Conservation (phyloP, 257 asterid genomes). For the Mitragyna speciosa region DNA sequence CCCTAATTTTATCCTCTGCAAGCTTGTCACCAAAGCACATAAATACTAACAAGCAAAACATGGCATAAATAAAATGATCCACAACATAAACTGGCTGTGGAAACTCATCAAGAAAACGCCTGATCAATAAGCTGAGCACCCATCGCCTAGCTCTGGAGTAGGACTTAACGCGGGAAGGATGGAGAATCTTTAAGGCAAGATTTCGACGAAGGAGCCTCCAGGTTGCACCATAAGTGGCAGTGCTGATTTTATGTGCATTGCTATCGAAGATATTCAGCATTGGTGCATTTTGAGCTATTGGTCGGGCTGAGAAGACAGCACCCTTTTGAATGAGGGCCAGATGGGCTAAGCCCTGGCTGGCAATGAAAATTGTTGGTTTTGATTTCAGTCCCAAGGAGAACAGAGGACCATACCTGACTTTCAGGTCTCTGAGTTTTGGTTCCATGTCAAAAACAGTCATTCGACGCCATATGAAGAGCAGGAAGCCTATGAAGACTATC, state of each 20-base stretch:
- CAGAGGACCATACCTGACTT: constrained; percentile 40
- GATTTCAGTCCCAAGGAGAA: constrained; percentile 34
- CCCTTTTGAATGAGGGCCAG: constrained; percentile 46
- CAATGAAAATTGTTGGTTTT: constrained; percentile 3
- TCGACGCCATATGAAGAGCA: constrained; percentile 11
- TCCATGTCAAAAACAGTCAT: constrained; percentile 39
- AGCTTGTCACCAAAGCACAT: constrained; percentile 28
- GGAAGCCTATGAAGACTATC: constrained; percentile 34
- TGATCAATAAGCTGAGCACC: constrained; percentile 18
- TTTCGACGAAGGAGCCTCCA: constrained; percentile 37
- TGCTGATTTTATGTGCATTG: constrained; percentile 10
- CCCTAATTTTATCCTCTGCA: constrained; percentile 5
- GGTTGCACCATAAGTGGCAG: constrained; percentile 19
- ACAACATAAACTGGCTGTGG: constrained; percentile 4
- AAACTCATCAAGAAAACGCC: constrained; percentile 2
- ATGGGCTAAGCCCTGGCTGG: constrained; percentile 41
- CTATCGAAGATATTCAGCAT: constrained; percentile 4
- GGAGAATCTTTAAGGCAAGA: constrained; percentile 17
- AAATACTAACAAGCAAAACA: constrained; percentile 15
- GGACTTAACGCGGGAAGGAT: constrained; percentile 25
- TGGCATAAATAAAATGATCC: constrained; percentile 18
- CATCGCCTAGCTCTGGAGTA: constrained; percentile 20
- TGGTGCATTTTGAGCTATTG: constrained; percentile 2
- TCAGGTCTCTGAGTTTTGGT: constrained; percentile 34
- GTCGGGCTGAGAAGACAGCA: constrained; percentile 46